phyloP scores from a whole-genome alignment of 2,329 filamentous ascomycete species.

The Phialemoniopsis sp. region DNA sequence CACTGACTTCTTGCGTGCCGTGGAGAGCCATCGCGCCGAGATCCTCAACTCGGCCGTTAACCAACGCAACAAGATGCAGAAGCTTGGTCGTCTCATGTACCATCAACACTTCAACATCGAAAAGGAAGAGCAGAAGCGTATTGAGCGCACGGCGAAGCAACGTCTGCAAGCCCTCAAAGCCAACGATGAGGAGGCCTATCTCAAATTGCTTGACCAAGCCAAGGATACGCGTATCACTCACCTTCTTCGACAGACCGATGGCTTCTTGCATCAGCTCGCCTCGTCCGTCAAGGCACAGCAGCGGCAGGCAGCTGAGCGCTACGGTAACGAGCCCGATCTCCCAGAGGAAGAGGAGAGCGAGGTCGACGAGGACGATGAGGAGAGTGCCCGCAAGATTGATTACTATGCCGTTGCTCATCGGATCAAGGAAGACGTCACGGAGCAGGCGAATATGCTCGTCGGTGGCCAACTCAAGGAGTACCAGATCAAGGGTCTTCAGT shows the following conservation, averaged over 20 bases:
- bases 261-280: slow-evolving; percentile 93
- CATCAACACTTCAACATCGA: slow-evolving; percentile 92
- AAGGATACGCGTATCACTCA: slow-evolving; percentile 99
- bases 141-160: slow-evolving; percentile 97
- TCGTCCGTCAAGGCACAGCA: slow-evolving; percentile 94
- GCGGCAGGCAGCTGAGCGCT: slow-evolving; percentile 73
- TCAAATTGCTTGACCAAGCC: slow-evolving; percentile 95
- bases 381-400: slow-evolving; percentile 78
- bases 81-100: slow-evolving; percentile 86
- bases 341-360: slow-evolving; percentile 64
- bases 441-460: slow-evolving; percentile 81
- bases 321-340: slow-evolving; percentile 58
- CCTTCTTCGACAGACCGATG: slow-evolving; percentile 92
- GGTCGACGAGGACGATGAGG: slow-evolving; percentile 64
- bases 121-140: slow-evolving; percentile 97
- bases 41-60: slow-evolving; percentile 63
- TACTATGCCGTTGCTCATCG: slow-evolving; percentile 98
- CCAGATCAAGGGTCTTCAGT: slow-evolving; percentile 96
- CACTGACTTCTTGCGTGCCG: slow-evolving; percentile 82
- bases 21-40: slow-evolving; percentile 77
- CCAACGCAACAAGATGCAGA: slow-evolving; percentile 73
- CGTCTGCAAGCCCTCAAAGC: slow-evolving; percentile 98
- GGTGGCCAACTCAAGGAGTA: slow-evolving; percentile 95
- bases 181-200: slow-evolving; percentile 98
- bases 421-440: slow-evolving; percentile 84